Conservation (phyloP, 306 rosid species). For the Begonia peltatifolia region DNA sequence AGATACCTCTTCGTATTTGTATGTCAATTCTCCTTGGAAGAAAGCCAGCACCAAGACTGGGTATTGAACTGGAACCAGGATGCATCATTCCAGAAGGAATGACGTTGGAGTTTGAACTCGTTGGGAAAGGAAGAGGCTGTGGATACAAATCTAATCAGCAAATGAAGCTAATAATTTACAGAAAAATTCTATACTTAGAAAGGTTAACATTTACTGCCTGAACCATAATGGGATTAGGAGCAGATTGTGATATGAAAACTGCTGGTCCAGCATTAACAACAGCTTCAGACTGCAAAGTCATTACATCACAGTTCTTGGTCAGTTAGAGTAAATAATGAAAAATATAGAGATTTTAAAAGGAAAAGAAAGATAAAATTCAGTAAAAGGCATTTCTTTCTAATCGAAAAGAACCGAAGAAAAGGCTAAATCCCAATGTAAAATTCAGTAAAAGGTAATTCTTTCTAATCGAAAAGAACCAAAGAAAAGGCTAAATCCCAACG, state of each 20-base stretch:
- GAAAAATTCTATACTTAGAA: slow-evolving; percentile 1
- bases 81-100: slow-evolving; percentile 65
- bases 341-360: no score
- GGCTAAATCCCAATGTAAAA: not conserved
- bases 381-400: not conserved
- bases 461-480: not conserved
- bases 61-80: slow-evolving; percentile 48
- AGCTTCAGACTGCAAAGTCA: slow-evolving; percentile 68
- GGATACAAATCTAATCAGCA: slow-evolving; percentile 33
- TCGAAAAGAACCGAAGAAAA: not conserved
- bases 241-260: slow-evolving; percentile 75
- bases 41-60: slow-evolving; percentile 52
- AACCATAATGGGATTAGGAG: slow-evolving; percentile 97
- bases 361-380: no score
- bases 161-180: slow-evolving; percentile 10
- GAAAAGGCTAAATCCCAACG: not conserved
- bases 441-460: no score
- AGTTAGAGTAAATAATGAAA: no score
- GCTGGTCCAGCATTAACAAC: slow-evolving; percentile 97
- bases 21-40: slow-evolving; percentile 90
- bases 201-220: slow-evolving; percentile 33
- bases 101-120: slow-evolving; percentile 56
- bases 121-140: slow-evolving; percentile 92
- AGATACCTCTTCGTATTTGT: slow-evolving; percentile 82
- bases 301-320: slow-evolving; percentile 11